These are phyloP conservation scores for Aulographum hederae DNA, from an alignment of 2,329 filamentous ascomycete species.

Conservation along the genomic window DNA sequence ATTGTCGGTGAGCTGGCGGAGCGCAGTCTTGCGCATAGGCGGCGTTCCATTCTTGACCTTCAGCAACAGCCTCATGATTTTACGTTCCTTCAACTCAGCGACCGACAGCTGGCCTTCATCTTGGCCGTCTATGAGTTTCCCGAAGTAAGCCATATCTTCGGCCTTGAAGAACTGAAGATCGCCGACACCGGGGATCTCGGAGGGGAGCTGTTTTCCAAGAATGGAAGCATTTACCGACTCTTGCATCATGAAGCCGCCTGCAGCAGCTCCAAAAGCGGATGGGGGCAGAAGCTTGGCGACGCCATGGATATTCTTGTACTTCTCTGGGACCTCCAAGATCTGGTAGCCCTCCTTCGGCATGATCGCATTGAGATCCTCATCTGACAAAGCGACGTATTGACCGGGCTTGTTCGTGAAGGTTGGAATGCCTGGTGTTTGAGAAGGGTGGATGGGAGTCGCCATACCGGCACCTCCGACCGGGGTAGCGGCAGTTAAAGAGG, in stretches of 20 bases:
- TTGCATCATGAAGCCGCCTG: slow-evolving; percentile 91
- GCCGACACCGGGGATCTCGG: slow-evolving; percentile 87
- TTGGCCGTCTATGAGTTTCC: slow-evolving; percentile 84
- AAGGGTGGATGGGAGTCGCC: slow-evolving; percentile 54
- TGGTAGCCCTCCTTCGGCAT: slow-evolving; percentile 87
- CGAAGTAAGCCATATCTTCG: slow-evolving; percentile 97
- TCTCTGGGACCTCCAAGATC: slow-evolving; percentile 73
- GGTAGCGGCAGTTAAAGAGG: slow-evolving; percentile 45
- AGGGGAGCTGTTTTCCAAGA: slow-evolving; percentile 79
- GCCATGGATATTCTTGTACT: slow-evolving; percentile 70
- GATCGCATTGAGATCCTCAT: slow-evolving; percentile 86
- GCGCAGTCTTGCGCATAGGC: slow-evolving; percentile 93
- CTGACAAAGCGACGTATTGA: slow-evolving; percentile 55
- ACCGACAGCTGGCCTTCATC: slow-evolving; percentile 61
- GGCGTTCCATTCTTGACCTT: slow-evolving; percentile 99
- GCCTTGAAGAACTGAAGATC: slow-evolving; percentile 97
- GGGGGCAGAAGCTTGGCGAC: slow-evolving; percentile 58
- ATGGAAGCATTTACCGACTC: slow-evolving; percentile 71
- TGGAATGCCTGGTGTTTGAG: slow-evolving; percentile 33
- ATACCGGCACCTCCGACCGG: slow-evolving; percentile 57
- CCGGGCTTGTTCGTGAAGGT: slow-evolving; percentile 29
- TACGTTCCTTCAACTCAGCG: slow-evolving; percentile 90
- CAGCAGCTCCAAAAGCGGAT: slow-evolving; percentile 28
- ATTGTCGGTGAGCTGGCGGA: slow-evolving; percentile 94
- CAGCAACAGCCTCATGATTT: slow-evolving; percentile 90